These are phyloP conservation scores for Aureobasidium pullulans DNA, from an alignment of 2,329 filamentous ascomycete genomes.

Conservation along the genomic window DNA sequence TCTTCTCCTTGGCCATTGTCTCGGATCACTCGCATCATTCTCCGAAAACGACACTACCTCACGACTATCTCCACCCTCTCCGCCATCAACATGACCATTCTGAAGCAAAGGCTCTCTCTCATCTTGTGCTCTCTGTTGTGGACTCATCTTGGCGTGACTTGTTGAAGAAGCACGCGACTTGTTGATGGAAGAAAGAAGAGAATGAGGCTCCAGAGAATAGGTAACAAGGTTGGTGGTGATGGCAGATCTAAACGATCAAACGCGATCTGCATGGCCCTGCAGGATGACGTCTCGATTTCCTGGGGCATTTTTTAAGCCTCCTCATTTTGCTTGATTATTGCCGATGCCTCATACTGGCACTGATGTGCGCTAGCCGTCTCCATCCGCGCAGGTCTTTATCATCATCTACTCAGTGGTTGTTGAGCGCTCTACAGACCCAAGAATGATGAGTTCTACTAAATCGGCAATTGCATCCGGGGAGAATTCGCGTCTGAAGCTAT, in stretches of 20 bases:
- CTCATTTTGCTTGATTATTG: neutral
- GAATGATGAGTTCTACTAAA: neutral
- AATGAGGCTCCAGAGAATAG: neutral
- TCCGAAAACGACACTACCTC: constrained; percentile 27
- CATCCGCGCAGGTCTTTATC: neutral
- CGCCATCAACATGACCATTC: constrained; percentile 27
- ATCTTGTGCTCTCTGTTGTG: constrained; percentile 15
- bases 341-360: neutral
- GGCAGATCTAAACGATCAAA: neutral
- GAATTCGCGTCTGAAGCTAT: neutral
- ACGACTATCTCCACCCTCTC: constrained; percentile 27
- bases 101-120: constrained; percentile 36
- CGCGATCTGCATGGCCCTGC: constrained; percentile 5
- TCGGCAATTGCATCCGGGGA: neutral
- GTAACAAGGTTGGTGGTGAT: neutral
- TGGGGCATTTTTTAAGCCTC: constrained; percentile 10
- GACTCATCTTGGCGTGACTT: neutral
- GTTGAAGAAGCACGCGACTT: constrained; percentile 2
- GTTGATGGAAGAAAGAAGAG: neutral
- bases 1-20: constrained; percentile 36
- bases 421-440: neutral
- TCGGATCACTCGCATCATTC: constrained; percentile 37
- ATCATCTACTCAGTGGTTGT: neutral
- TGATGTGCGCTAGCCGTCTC: neutral
- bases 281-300: constrained; percentile 1